phyloP scores from a whole-genome alignment of 345 rosid genomes.

The Combretum micranthum region DNA sequence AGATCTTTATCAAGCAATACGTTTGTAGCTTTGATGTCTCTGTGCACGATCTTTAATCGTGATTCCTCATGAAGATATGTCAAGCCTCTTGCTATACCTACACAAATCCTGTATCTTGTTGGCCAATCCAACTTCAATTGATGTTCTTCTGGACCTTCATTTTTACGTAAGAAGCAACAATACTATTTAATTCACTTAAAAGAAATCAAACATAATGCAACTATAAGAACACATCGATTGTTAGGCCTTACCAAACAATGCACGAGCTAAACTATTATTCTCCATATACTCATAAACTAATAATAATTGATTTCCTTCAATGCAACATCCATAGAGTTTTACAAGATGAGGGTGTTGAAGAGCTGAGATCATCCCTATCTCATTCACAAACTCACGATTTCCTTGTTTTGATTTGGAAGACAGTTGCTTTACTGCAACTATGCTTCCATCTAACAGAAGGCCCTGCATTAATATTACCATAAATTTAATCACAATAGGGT shows the following conservation, averaged over 20 bases:
- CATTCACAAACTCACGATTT: conserved; percentile 51
- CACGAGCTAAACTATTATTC: conserved; percentile 51
- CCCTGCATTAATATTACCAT: conserved; percentile 26
- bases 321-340: conserved; percentile 54
- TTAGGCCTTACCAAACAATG: conserved; percentile 42
- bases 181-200: background rate
- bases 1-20: conserved; percentile 50
- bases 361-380: conserved; percentile 49
- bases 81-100: conserved; percentile 60
- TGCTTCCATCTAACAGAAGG: conserved; percentile 33
- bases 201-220: background rate
- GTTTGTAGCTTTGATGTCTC: conserved; percentile 62
- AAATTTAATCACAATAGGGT: too few relatives aligned
- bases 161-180: background rate
- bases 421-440: conserved; percentile 56
- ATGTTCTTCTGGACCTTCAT: conserved; percentile 30
- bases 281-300: conserved; percentile 63
- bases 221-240: background rate
- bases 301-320: conserved; percentile 48
- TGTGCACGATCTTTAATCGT: conserved; percentile 49
- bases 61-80: conserved; percentile 63
- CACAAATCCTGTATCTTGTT: conserved; percentile 46
- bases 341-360: conserved; percentile 60
- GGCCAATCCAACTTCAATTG: conserved; percentile 48
- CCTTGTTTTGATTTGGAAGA: conserved; percentile 67